These are phyloP conservation scores for Wallacemonas sp. DNA, from an alignment of 208 protist genomes.

Conservation along the genomic window DNA sequence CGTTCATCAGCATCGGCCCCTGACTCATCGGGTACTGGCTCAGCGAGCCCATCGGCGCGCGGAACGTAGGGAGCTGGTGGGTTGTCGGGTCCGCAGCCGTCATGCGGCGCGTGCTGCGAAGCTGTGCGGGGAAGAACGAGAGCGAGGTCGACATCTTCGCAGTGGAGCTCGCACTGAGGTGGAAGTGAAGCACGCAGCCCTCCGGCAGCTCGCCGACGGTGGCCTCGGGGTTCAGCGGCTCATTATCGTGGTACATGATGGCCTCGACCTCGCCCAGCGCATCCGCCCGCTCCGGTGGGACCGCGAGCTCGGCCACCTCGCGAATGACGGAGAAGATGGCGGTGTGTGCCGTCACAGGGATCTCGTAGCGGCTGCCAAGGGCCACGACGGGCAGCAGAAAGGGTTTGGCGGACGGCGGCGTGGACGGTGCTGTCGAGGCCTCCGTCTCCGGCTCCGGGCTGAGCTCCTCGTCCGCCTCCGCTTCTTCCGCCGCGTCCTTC, in stretches of 20 bases:
- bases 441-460: no score
- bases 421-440: neutral
- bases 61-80: constrained; percentile 5
- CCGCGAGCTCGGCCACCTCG: constrained; percentile 46
- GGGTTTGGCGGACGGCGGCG: constrained; percentile 5
- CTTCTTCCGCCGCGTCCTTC: neutral
- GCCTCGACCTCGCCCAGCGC: constrained; percentile 34
- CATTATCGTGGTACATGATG: constrained; percentile 47
- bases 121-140: constrained; percentile 10
- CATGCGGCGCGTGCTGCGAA: neutral
- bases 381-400: constrained; percentile 28
- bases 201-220: constrained; percentile 36
- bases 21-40: neutral
- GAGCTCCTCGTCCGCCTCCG: neutral
- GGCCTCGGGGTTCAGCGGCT: constrained; percentile 34
- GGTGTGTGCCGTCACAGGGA: constrained; percentile 48
- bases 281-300: constrained; percentile 25
- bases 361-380: constrained; percentile 27
- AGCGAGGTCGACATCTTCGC: constrained; percentile 14
- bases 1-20: neutral
- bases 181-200: constrained; percentile 51
- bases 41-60: neutral
- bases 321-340: constrained; percentile 38
- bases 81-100: constrained; percentile 20
- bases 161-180: constrained; percentile 35